Evolutionary conservation across 164 flowering plant species (phyloP).

Genomic region (Taxillus chinensis): DNA sequence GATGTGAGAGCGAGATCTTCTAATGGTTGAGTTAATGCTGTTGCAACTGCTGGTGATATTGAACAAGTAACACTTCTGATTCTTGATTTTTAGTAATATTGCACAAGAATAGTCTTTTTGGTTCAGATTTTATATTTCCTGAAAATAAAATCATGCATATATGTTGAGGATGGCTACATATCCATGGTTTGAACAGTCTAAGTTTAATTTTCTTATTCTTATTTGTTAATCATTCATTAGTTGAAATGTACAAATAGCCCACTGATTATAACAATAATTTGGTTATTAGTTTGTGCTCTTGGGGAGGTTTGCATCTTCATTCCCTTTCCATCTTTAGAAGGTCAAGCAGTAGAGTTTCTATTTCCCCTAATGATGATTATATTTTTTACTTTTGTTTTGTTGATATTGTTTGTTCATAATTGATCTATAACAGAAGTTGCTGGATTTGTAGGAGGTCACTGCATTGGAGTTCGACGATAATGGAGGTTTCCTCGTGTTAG

Average conservation of each 20-base stretch:
- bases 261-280: too few relatives aligned
- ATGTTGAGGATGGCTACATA: neutral
- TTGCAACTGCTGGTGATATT: constrained; percentile 52
- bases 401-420: too few relatives aligned
- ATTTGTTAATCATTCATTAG: too few relatives aligned
- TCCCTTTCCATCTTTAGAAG: too few relatives aligned
- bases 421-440: constrained; percentile 4
- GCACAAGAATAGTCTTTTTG: too few relatives aligned
- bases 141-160: neutral
- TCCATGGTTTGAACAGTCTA: neutral
- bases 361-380: neutral
- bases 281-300: too few relatives aligned
- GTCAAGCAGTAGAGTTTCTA: too few relatives aligned
- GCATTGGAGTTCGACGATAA: constrained; percentile 58
- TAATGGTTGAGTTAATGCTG: constrained; percentile 72
- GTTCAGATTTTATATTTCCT: too few relatives aligned
- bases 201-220: neutral
- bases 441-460: constrained; percentile 63
- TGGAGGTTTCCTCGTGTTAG: constrained; percentile 66
- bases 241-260: too few relatives aligned
- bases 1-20: constrained; percentile 76
- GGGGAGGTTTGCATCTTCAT: too few relatives aligned
- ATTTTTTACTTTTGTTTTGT: neutral
- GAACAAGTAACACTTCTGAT: constrained; percentile 40
- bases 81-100: neutral